phyloP scores from a whole-genome alignment of 2,329 filamentous ascomycete species.

The Exophiala spinifera region DNA sequence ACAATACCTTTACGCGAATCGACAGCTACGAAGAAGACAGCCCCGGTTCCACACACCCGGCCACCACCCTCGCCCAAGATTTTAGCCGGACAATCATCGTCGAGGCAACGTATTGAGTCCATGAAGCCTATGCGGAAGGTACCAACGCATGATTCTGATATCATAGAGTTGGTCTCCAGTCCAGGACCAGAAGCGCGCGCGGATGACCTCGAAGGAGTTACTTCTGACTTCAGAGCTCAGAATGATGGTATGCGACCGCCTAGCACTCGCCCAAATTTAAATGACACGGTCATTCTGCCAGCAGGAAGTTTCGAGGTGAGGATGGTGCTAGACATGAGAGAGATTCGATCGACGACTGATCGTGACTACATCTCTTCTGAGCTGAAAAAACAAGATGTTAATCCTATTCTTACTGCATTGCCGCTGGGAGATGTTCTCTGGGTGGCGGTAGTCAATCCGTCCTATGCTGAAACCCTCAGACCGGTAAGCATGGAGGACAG shows the following conservation, averaged over 20 bases:
- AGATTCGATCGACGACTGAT: slow-evolving; percentile 69
- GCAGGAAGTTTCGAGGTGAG: slow-evolving; percentile 69
- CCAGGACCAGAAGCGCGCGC: slow-evolving; percentile 3
- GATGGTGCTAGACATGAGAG: slow-evolving; percentile 70
- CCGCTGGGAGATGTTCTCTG: slow-evolving; percentile 75
- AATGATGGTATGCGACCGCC: not conserved
- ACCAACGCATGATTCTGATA: not conserved
- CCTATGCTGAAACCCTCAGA: slow-evolving; percentile 51
- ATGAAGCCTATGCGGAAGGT: not conserved
- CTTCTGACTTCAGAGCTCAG: not conserved
- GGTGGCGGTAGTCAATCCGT: slow-evolving; percentile 69
- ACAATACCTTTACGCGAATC: not conserved
- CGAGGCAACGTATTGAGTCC: not conserved
- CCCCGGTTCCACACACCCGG: not conserved
- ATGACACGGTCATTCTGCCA: slow-evolving; percentile 57
- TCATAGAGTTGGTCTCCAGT: slow-evolving; percentile 14
- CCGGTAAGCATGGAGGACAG: slow-evolving; percentile 19
- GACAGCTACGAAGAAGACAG: slow-evolving; percentile 2
- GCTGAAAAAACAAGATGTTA: slow-evolving; percentile 63
- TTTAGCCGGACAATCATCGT: not conserved
- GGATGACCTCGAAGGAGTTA: not conserved
- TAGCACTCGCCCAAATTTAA: not conserved
- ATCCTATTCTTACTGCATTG: slow-evolving; percentile 64
- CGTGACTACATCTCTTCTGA: slow-evolving; percentile 74
- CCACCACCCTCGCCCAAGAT: not conserved